Conservation (phyloP, 2,329 filamentous ascomycete genomes). For the Lithohypha guttulata region DNA sequence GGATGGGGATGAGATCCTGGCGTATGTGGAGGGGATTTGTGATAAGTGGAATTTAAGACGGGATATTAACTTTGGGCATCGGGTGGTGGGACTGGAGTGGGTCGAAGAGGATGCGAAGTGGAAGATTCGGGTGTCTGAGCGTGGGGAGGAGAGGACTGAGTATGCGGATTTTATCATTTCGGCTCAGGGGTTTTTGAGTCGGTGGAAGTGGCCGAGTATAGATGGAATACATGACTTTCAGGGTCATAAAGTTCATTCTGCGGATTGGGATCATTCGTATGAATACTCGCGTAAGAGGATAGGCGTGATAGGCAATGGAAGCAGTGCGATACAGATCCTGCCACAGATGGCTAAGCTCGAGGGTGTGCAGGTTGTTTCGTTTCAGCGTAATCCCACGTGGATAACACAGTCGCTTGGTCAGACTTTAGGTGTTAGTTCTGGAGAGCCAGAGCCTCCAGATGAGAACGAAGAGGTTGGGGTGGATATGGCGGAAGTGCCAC, state of each 20-base stretch:
- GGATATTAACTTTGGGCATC: conserved; percentile 29
- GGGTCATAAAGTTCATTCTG: conserved; percentile 23
- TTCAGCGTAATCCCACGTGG: conserved; percentile 27
- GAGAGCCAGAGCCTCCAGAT: conserved; percentile 10
- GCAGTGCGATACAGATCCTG: conserved; percentile 32
- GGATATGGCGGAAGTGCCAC: conserved; percentile 12
- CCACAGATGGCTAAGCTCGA: conserved; percentile 20
- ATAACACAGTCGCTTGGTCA: conserved; percentile 24
- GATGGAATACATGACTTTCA: conserved; percentile 22
- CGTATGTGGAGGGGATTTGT: conserved; percentile 31
- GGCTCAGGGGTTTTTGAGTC: conserved; percentile 23
- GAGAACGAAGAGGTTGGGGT: conserved; percentile 13
- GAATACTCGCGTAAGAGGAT: conserved; percentile 23
- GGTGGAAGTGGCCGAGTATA: conserved; percentile 26
- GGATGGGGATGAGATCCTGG: conserved; percentile 31
- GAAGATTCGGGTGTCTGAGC: conserved; percentile 26
- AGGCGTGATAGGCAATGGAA: conserved; percentile 26
- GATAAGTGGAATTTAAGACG: conserved; percentile 32
- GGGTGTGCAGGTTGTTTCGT: conserved; percentile 23
- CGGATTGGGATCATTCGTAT: conserved; percentile 23
- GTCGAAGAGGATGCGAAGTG: conserved; percentile 29
- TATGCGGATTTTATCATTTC: conserved; percentile 30
- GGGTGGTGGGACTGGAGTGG: conserved; percentile 32
- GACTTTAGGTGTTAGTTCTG: conserved; percentile 19
- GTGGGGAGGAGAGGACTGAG: conserved; percentile 22